Base-by-base conservation (phyloP, 2,329 filamentous ascomycete genomes). In the Arthrobotrys pseudoclavata region DNA sequence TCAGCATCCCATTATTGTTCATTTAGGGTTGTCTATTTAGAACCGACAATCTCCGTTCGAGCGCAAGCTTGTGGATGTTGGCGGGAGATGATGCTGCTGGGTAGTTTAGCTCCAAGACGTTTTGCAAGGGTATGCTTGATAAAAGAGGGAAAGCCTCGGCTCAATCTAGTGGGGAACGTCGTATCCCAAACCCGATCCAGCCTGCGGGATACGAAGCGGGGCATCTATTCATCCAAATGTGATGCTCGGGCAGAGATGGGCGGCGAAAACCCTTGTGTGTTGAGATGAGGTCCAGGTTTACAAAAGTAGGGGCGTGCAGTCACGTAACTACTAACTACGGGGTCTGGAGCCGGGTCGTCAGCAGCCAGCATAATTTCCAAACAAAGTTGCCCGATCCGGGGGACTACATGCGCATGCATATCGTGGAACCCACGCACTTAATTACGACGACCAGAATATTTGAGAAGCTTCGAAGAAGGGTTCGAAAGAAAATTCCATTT, bases 161-260 rank as follows among this genome's bases (percentile, higher is more conserved):
- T 63, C 18, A 34, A 42, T 26, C 13, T 7, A 3, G 31, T 26
- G 55, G 52, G 18, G 34, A 13, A 1, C 20, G 63, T 76, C 72
- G 72, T 76, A 76, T 76, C 47, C 4, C 5, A 10, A 69, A 60
- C 66, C 66, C 10, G 62, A 69, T 76, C 50, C 34, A 64, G 64
- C 18, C n/a, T 1, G 37, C 37, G 12, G 45, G 71, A 76, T 76
- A 76, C 64, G 72, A 70, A 69, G 55, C 57, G 40, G 40, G 47
- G 20, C 7, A 52, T 50, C 40, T 40, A 31, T 61, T 42, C 24
- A 12, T 29, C 37, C 60, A 20, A 66, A 3, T 4, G 15, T 24
- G 42, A 22, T 12, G 13, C 18, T 37, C 40, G 60, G 60, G 20
- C 60, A 31, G 40, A 67, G 13, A 13, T 12, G 20, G 55, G 20